Evolutionary conservation across 2,329 filamentous ascomycete genomes (phyloP), one percentile per base, ranked within the genome.

Genomic region (Shiraia bambusicola): DNA sequence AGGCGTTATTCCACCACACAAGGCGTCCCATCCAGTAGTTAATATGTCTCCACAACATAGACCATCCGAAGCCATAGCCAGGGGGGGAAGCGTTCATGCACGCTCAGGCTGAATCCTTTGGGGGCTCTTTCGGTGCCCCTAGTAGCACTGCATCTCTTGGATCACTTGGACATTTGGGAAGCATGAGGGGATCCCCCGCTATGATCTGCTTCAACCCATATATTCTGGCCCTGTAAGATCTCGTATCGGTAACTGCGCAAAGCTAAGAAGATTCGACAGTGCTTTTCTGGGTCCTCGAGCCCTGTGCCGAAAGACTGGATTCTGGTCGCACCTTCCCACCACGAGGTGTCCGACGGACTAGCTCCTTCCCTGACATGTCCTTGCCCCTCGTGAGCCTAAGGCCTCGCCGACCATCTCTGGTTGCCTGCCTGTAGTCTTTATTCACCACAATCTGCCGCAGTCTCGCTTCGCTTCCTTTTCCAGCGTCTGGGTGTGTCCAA

Each of bases 251-350:
- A n/a, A 24, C 19, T 25, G 15, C 27, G 8, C 28, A 34, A 14
- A 37, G 35, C 35, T 46, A 37, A 37, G 28, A 34, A 42, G 37
- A 44, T 37, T 42, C 41, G 47, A 48, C 40, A 40, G 46, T 63
- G 55, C 56, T 63, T 63, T 58, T 61, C 59, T 57, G 55, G 57
- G 60, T 58, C 52, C 50, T 49, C 41, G 19, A 53, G 35, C 50
- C 36, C 49, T 47, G 33, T 50, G 51, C 57, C 55, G 26, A 34
- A 38, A 32, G 34, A 38, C 42, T 52, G 54, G 56, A 38, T 17
- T 22, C 19, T 14, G 11, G 29, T 44, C 31, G 33, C 29, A 41
- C 19, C 26, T 34, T 32, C 34, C 16, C 28, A 40, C 44, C 47
- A 47, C 44, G 32, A 46, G 45, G 28, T 34, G 19, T 15, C 45